Percentiles rank a stretch among this genome's conserved stretches.
These are phyloP conservation scores for Metschnikowia colocasiae DNA, from an alignment of 805 yeast genomes.

Conservation along the genomic window DNA sequence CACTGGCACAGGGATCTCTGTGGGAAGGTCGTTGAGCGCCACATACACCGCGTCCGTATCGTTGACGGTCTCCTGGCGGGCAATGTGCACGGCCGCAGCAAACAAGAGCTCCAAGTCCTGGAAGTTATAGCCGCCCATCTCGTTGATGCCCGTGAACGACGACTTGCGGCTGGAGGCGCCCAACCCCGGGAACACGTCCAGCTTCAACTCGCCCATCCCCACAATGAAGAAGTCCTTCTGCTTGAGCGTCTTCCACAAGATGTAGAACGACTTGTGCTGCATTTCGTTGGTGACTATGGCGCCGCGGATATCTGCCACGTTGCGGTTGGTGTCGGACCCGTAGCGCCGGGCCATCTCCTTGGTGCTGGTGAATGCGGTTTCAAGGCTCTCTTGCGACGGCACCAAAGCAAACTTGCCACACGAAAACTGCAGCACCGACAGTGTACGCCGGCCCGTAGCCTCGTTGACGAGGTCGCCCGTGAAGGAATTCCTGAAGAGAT, in stretches of 20 bases:
- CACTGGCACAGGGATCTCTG: slow-evolving; percentile 31
- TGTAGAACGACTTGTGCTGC: slow-evolving; percentile 34
- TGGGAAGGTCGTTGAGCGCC: slow-evolving; percentile 32
- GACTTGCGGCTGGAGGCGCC: slow-evolving; percentile 30
- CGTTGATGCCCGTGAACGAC: slow-evolving; percentile 37
- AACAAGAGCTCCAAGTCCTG: slow-evolving; percentile 38
- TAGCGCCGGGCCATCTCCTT: slow-evolving; percentile 8
- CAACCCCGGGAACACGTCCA: slow-evolving; percentile 22
- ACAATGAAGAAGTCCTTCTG: slow-evolving; percentile 20
- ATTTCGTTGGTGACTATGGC: slow-evolving; percentile 39
- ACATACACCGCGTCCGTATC: slow-evolving; percentile 20
- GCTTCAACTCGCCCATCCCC: slow-evolving; percentile 36
- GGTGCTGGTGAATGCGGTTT: slow-evolving; percentile 1
- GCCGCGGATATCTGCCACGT: slow-evolving; percentile 27
- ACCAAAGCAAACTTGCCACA: slow-evolving; percentile 33
- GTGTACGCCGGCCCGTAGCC: slow-evolving; percentile 18
- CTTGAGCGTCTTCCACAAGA: slow-evolving; percentile 30
- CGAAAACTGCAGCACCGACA: slow-evolving; percentile 22
- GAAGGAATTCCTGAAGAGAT: background rate
- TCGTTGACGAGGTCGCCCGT: slow-evolving; percentile 1
- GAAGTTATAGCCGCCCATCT: slow-evolving; percentile 39
- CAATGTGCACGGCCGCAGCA: slow-evolving; percentile 27
- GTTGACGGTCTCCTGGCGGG: slow-evolving; percentile 17
- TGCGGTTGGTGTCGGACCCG: slow-evolving; percentile 9
- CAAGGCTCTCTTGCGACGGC: slow-evolving; percentile 19